These are phyloP conservation scores for Leptoxyphium fumago DNA, from an alignment of 2,329 filamentous ascomycete species.

Conservation along the genomic window DNA sequence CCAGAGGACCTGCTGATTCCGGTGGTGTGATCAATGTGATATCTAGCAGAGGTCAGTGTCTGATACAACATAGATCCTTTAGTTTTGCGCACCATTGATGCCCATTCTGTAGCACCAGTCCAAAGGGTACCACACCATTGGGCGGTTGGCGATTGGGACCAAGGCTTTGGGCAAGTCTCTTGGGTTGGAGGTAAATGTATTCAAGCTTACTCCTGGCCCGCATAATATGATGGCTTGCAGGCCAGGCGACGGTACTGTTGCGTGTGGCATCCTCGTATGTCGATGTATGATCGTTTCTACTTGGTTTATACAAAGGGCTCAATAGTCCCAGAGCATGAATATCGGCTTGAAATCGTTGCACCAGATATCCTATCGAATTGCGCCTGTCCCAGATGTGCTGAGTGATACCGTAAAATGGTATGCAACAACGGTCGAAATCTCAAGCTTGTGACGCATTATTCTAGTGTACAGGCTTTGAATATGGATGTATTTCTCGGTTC, in stretches of 20 bases:
- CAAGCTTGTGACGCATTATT: too few relatives aligned
- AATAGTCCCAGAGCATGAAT: too few relatives aligned
- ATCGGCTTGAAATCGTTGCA: too few relatives aligned
- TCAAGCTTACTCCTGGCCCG: constrained; percentile 66
- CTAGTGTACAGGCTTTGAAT: too few relatives aligned
- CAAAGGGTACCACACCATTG: constrained; percentile 82
- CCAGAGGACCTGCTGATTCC: constrained; percentile 49
- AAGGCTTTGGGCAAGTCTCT: constrained; percentile 72
- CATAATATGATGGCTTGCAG: constrained; percentile 74
- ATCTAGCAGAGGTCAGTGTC: constrained; percentile 15
- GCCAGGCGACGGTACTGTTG: constrained; percentile 57
- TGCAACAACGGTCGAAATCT: too few relatives aligned
- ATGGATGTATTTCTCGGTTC: too few relatives aligned
- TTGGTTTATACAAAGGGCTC: too few relatives aligned
- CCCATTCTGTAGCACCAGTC: constrained; percentile 75
- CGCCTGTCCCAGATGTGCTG: too few relatives aligned
- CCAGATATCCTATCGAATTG: too few relatives aligned
- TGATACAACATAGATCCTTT: not conserved
- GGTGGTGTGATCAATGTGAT: constrained; percentile 43
- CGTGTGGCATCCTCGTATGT: constrained; percentile 52
- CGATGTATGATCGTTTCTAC: not conserved
- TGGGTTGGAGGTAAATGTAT: constrained; percentile 67
- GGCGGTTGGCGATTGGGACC: constrained; percentile 67
- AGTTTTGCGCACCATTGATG: constrained; percentile 43
- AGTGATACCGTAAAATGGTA: too few relatives aligned